phyloP scores from a whole-genome alignment of 495 filamentous ascomycete genomes.

The Penicillium cosmopolitanum region DNA sequence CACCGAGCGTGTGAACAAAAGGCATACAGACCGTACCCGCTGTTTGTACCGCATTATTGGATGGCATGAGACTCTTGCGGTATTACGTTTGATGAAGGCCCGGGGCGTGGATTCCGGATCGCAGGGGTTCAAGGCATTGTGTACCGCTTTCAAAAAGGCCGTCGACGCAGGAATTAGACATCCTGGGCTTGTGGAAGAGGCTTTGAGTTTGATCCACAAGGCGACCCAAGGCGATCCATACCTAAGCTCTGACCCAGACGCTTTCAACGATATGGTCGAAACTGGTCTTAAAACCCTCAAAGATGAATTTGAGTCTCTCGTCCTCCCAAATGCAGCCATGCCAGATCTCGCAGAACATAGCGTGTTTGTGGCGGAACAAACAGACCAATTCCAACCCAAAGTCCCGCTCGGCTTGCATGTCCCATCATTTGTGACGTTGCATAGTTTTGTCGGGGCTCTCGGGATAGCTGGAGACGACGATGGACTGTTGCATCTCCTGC shows the following conservation, averaged over 20 bases:
- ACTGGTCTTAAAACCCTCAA: conserved; percentile 40
- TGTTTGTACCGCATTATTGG: conserved; percentile 38
- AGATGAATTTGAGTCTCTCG: conserved; percentile 41
- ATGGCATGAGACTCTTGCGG: conserved; percentile 46
- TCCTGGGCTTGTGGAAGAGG: conserved; percentile 31
- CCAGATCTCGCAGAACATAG: conserved; percentile 29
- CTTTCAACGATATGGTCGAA: conserved; percentile 37
- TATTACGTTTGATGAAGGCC: conserved; percentile 43
- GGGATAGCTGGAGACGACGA: conserved; percentile 52
- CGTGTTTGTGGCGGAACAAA: conserved; percentile 16
- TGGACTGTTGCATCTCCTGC: conserved; percentile 52
- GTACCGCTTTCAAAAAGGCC: conserved; percentile 46
- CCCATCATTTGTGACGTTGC: conserved; percentile 50
- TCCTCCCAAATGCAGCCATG: conserved; percentile 34
- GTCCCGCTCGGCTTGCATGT: conserved; percentile 43
- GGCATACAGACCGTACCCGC: conserved; percentile 20
- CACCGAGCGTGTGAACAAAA: conserved; percentile 22
- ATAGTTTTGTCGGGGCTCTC: conserved; percentile 57
- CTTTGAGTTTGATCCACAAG: conserved; percentile 22
- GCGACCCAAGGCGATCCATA: conserved; percentile 13
- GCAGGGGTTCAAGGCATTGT: conserved; percentile 50
- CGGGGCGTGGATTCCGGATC: conserved; percentile 43
- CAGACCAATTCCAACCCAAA: conserved; percentile 18
- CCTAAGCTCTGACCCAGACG: conserved; percentile 12
- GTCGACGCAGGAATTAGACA: conserved; percentile 35